Percentiles rank a stretch among this genome's conserved stretches.
Evolutionary conservation across 2,329 filamentous ascomycete genomes (phyloP).

Genomic region (Alternaria gansuensis): DNA sequence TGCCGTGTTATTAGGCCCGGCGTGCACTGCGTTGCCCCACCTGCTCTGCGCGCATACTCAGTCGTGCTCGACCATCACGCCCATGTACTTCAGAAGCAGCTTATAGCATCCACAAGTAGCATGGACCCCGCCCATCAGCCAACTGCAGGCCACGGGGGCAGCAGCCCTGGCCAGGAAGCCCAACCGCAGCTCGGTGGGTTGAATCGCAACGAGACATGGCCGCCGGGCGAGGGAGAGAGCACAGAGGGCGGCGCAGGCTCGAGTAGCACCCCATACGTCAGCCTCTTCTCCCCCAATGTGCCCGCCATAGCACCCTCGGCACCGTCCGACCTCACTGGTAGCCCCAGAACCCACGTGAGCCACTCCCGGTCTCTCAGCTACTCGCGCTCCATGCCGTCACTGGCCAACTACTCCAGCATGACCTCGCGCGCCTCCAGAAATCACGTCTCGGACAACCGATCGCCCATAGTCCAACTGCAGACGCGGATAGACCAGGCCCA

Average conservation of each 20-base stretch:
- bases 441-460: conserved; percentile 40
- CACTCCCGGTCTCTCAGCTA: conserved; percentile 32
- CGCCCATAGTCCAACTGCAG: conserved; percentile 44
- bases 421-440: conserved; percentile 42
- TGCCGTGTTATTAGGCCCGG: conserved; percentile 1
- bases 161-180: conserved; percentile 23
- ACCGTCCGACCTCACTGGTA: conserved; percentile 18
- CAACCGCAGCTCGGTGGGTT: conserved; percentile 12
- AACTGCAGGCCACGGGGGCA: conserved; percentile 25
- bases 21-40: conserved; percentile 17
- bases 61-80: conserved; percentile 7
- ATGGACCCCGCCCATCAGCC: conserved; percentile 32
- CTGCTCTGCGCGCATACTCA: conserved; percentile 2
- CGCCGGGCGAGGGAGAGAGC: conserved; percentile 20
- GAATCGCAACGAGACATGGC: conserved; percentile 27
- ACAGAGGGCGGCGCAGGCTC: conserved; percentile 20
- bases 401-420: conserved; percentile 36
- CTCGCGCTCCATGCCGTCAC: conserved; percentile 43
- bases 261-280: conserved; percentile 32
- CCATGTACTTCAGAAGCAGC: conserved; percentile 20
- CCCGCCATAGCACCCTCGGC: conserved; percentile 29
- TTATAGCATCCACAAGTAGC: conserved; percentile 9
- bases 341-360: conserved; percentile 22
- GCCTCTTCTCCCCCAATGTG: conserved; percentile 42
- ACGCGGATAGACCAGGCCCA: conserved; percentile 55